Evolutionary conservation across 768 basidiomycete genomes (phyloP).

Genomic region (Tubosaeta sp.): DNA sequence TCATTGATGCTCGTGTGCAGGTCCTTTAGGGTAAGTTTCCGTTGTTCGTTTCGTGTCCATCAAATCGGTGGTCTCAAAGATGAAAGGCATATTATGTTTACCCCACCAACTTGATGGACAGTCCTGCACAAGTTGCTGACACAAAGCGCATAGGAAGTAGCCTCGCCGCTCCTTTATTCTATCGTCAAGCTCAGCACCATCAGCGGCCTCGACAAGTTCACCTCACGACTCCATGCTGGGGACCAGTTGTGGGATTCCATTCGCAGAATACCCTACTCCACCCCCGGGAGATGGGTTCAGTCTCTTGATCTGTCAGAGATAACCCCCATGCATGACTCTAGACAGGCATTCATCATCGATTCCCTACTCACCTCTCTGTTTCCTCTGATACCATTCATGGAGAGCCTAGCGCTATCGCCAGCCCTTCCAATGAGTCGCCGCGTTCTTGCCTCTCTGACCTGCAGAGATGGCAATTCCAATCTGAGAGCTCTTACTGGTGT

Average conservation of each 20-base stretch:
- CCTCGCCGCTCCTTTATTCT: constrained; percentile 64
- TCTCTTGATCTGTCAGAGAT: constrained; percentile 65
- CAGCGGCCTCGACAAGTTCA: constrained; percentile 50
- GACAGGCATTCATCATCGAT: constrained; percentile 53
- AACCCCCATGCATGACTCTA: constrained; percentile 36
- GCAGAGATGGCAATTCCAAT: constrained; percentile 46
- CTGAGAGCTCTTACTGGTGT: constrained; percentile 54
- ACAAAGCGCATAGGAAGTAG: constrained; percentile 47
- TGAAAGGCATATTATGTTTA: background rate
- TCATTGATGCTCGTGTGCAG: constrained; percentile 38
- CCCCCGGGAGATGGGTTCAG: constrained; percentile 86
- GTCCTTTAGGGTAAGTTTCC: constrained; percentile 34
- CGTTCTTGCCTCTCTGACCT: constrained; percentile 47
- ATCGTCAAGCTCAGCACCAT: constrained; percentile 43
- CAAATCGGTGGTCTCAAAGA: background rate
- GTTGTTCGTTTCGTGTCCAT: background rate
- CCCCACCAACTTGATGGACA: background rate
- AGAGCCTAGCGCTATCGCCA: constrained; percentile 49
- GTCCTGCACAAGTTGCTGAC: constrained; percentile 11
- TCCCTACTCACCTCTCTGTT: constrained; percentile 60
- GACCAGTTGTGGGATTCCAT: constrained; percentile 88
- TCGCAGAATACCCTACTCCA: constrained; percentile 79
- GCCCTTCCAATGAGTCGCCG: constrained; percentile 59
- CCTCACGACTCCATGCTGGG: constrained; percentile 50
- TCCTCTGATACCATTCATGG: constrained; percentile 63